Conservation (phyloP, 2,329 filamentous ascomycete genomes). For the Aspergillus transmontanensis region DNA sequence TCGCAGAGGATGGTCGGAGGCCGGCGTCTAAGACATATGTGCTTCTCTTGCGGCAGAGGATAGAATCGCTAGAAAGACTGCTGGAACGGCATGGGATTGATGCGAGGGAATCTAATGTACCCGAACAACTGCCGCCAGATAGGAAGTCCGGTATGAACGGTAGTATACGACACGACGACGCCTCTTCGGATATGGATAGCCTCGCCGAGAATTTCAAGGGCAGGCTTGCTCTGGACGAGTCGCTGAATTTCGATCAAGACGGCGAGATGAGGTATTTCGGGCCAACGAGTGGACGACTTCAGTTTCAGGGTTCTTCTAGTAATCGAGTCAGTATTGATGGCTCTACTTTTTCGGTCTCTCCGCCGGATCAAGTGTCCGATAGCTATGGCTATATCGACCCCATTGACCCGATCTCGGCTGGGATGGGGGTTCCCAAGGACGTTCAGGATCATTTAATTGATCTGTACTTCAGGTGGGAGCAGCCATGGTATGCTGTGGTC, state of each 20-base stretch:
- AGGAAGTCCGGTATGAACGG: background rate
- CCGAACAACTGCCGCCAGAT: background rate
- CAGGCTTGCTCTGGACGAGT: slow-evolving; percentile 37
- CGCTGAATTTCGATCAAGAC: slow-evolving; percentile 39
- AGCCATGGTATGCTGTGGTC: slow-evolving; percentile 40
- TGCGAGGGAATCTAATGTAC: slow-evolving; percentile 23
- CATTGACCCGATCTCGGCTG: background rate
- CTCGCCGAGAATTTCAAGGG: slow-evolving; percentile 33
- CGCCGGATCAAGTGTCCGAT: background rate
- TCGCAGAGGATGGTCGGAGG: slow-evolving; percentile 37
- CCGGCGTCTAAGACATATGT: slow-evolving; percentile 41
- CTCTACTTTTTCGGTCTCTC: background rate
- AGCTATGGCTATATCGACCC: slow-evolving; percentile 5
- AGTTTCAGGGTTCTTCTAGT: slow-evolving; percentile 27
- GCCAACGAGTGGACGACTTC: slow-evolving; percentile 38
- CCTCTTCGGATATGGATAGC: slow-evolving; percentile 20
- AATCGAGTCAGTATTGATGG: slow-evolving; percentile 4
- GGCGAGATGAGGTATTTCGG: slow-evolving; percentile 42
- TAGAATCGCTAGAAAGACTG: slow-evolving; percentile 35
- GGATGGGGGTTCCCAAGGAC: slow-evolving; percentile 20
- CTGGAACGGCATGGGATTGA: slow-evolving; percentile 35
- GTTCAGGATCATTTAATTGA: slow-evolving; percentile 35
- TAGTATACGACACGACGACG: slow-evolving; percentile 4
- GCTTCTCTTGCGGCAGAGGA: slow-evolving; percentile 35
- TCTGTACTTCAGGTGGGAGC: slow-evolving; percentile 42